phyloP scores from a whole-genome alignment of 495 filamentous ascomycete genomes.

The Delitschia confertaspora region DNA sequence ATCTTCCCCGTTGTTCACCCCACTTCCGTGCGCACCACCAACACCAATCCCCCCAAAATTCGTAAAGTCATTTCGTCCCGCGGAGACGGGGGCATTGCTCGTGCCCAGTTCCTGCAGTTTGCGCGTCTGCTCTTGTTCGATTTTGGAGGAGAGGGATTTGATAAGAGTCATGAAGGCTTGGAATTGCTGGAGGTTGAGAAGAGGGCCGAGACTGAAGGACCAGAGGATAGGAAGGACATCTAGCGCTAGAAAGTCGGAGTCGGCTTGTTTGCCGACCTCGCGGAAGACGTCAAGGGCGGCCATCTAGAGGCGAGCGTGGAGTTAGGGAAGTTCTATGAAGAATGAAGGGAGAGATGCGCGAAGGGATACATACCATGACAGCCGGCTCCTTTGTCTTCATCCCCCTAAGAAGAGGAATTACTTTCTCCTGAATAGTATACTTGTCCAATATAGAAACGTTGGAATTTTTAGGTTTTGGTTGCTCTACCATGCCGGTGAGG shows the following conservation, averaged over 20 bases:
- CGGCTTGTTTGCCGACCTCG: slow-evolving; percentile 71
- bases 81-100: slow-evolving; percentile 25
- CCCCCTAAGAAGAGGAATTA: slow-evolving; percentile 77
- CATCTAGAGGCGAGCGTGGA: too few species aligned
- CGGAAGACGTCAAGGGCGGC: slow-evolving; percentile 75
- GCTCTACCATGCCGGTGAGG: slow-evolving; percentile 50
- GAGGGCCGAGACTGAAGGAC: slow-evolving; percentile 83
- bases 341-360: too few species aligned
- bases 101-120: slow-evolving; percentile 76
- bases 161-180: slow-evolving; percentile 79
- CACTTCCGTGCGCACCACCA: slow-evolving; percentile 41
- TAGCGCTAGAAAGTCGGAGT: slow-evolving; percentile 87
- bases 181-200: slow-evolving; percentile 81
- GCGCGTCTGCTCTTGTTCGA: slow-evolving; percentile 79
- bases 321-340: too few species aligned
- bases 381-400: slow-evolving; percentile 98
- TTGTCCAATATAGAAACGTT: slow-evolving; percentile 78
- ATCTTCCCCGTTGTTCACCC: slow-evolving; percentile 46
- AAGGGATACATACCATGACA: slow-evolving; percentile 53
- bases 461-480: slow-evolving; percentile 44
- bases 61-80: slow-evolving; percentile 48
- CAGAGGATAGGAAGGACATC: slow-evolving; percentile 84
- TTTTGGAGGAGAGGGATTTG: slow-evolving; percentile 63
- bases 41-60: slow-evolving; percentile 46
- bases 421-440: slow-evolving; percentile 93